Evolutionary conservation across 116 monocot genomes (phyloP).

Genomic region (Papilionanthe hybrid): DNA sequence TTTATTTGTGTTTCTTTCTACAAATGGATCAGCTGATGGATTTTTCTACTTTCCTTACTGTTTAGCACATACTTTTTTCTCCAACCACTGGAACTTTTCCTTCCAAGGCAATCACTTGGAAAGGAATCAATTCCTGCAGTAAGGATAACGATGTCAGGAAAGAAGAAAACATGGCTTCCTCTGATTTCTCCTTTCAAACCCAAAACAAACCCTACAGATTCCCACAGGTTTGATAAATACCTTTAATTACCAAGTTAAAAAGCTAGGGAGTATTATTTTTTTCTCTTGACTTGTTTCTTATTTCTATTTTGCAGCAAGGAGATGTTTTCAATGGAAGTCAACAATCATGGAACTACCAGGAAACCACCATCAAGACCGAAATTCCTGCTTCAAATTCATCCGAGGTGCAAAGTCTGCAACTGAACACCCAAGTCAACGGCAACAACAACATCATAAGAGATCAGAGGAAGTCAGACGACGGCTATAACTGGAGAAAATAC

Average conservation of each 20-base stretch:
- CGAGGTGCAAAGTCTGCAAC: neutral
- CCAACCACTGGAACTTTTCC: slow-evolving; percentile 47
- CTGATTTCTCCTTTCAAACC: slow-evolving; percentile 46
- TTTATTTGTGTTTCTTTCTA: neutral
- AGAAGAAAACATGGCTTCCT: slow-evolving; percentile 23
- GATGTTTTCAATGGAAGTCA: slow-evolving; percentile 11
- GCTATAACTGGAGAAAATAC: slow-evolving; percentile 84
- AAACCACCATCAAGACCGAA: slow-evolving; percentile 13
- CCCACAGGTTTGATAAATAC: neutral
- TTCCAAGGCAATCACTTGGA: slow-evolving; percentile 19
- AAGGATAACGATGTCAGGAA: slow-evolving; percentile 21
- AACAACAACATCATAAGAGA: slow-evolving; percentile 4
- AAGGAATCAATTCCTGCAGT: neutral
- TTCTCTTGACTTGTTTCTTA: neutral
- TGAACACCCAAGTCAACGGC: neutral
- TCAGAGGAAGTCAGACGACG: slow-evolving; percentile 49
- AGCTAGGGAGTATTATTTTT: neutral
- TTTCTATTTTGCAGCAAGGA: neutral
- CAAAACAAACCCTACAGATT: slow-evolving; percentile 5
- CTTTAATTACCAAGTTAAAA: neutral
- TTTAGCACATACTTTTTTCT: slow-evolving; percentile 33
- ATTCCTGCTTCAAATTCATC: neutral
- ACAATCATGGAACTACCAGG: slow-evolving; percentile 23
- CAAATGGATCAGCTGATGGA: neutral
- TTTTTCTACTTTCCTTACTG: neutral